Evolutionary conservation across 2,329 filamentous ascomycete species (phyloP).

Genomic region (Lachnellula occidentalis): DNA sequence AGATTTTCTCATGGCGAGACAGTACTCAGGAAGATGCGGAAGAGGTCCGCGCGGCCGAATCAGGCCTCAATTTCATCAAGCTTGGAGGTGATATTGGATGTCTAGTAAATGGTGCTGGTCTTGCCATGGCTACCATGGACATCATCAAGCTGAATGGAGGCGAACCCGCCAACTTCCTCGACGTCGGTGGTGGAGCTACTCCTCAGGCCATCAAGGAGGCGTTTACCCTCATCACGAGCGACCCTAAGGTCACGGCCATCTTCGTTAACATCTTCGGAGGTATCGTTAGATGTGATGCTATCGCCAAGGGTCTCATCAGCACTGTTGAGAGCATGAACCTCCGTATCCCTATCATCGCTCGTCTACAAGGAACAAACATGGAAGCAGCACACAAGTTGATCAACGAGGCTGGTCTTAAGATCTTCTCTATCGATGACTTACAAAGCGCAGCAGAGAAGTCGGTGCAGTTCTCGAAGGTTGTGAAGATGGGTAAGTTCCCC

Average conservation of each 20-base stretch:
- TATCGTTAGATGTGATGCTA: conserved; percentile 96
- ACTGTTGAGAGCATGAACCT: conserved; percentile 94
- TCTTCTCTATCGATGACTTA: conserved; percentile 98
- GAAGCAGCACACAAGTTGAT: conserved; percentile 88
- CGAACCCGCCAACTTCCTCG: conserved; percentile 94
- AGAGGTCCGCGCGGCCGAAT: conserved; percentile 93
- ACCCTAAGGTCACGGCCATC: conserved; percentile 96
- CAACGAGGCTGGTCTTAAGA: conserved; percentile 97
- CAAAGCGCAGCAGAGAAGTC: conserved; percentile 97
- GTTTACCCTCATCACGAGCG: conserved; percentile 97
- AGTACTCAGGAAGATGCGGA: conserved; percentile 93
- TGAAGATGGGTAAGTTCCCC: conserved; percentile 79
- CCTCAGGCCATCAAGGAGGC: conserved; percentile 95
- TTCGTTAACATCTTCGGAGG: conserved; percentile 99
- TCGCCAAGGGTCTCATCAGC: conserved; percentile 91
- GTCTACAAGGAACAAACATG: conserved; percentile 98
- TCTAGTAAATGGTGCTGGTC: conserved; percentile 96
- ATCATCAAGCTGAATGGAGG: conserved; percentile 99
- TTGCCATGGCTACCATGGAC: conserved; percentile 99
- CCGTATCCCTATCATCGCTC: conserved; percentile 92
- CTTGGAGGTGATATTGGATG: conserved; percentile 98
- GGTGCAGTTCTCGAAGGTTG: conserved; percentile 97
- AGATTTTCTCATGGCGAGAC: conserved; percentile 91
- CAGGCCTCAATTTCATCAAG: conserved; percentile 99
- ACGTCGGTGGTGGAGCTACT: conserved; percentile 96